Conservation (phyloP, 192 early-diverging fungal genomes). For the Umbelopsis isabellina region DNA sequence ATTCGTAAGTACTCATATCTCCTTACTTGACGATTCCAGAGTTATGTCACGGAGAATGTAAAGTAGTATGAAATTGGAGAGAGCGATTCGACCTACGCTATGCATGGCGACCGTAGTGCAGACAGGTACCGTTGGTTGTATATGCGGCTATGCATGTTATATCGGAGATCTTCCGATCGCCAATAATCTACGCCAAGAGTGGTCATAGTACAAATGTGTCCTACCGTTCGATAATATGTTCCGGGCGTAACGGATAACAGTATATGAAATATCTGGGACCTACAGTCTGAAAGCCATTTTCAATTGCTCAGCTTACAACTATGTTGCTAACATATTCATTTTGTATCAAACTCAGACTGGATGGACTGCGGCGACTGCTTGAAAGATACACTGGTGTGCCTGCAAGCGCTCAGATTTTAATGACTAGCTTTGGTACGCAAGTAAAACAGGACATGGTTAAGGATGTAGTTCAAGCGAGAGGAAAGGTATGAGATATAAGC, state of each 20-base stretch:
- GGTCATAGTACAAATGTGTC: not conserved
- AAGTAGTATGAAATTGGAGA: too few relatives aligned
- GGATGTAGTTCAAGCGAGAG: constrained; percentile 45
- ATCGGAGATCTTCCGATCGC: constrained; percentile 13
- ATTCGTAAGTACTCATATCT: constrained; percentile 10
- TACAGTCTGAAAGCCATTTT: not conserved
- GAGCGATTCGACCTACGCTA: too few relatives aligned
- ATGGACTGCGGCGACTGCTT: constrained; percentile 32
- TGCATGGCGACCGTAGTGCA: not conserved
- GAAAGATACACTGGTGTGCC: constrained; percentile 51
- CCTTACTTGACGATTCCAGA: not conserved
- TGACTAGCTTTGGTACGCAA: constrained; percentile 54
- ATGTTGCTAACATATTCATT: not conserved
- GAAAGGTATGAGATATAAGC: constrained; percentile 41
- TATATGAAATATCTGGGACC: not conserved
- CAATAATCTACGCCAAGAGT: not conserved
- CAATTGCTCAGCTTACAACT: not conserved
- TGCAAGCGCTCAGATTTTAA: constrained; percentile 51
- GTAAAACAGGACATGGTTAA: constrained; percentile 50
- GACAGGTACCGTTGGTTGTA: not conserved
- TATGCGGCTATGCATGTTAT: not conserved
- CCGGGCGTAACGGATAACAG: too few relatives aligned
- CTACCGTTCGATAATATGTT: too few relatives aligned
- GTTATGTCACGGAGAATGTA: not conserved
- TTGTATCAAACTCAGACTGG: constrained; percentile 30